phyloP scores from a whole-genome alignment of 345 rosid species.

The Lepidium didymum region DNA sequence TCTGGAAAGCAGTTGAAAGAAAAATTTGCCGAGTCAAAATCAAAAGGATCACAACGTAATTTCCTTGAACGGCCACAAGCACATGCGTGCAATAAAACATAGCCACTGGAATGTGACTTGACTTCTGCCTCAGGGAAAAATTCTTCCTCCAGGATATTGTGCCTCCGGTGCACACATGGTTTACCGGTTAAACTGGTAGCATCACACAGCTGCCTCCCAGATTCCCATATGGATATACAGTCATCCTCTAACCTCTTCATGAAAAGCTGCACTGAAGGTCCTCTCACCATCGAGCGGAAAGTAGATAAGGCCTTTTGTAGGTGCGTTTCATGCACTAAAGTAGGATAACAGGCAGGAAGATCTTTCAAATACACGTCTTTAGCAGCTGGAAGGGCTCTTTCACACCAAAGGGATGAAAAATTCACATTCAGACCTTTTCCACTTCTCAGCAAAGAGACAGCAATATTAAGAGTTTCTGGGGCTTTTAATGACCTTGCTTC shows the following conservation, averaged over 20 bases:
- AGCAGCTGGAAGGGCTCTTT: slow-evolving; percentile 68
- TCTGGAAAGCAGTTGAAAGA: slow-evolving; percentile 48
- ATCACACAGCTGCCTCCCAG: slow-evolving; percentile 85
- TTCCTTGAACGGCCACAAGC: slow-evolving; percentile 75
- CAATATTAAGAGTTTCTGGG: slow-evolving; percentile 46
- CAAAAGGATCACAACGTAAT: slow-evolving; percentile 60
- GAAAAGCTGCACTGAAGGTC: slow-evolving; percentile 56
- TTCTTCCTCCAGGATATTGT: slow-evolving; percentile 29
- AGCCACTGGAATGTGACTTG: slow-evolving; percentile 68
- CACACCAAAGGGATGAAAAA: slow-evolving; percentile 73
- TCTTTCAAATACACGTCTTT: slow-evolving; percentile 64
- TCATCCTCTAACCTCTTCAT: slow-evolving; percentile 62
- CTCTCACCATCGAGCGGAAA: slow-evolving; percentile 72
- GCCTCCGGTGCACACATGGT: slow-evolving; percentile 74
- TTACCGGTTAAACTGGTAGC: slow-evolving; percentile 86
- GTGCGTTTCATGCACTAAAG: slow-evolving; percentile 60
- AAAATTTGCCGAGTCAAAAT: slow-evolving; percentile 64
- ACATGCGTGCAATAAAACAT: slow-evolving; percentile 79
- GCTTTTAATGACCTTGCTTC: slow-evolving; percentile 42
- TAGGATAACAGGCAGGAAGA: slow-evolving; percentile 66
- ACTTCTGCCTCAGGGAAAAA: slow-evolving; percentile 19
- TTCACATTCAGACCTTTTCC: slow-evolving; percentile 58
- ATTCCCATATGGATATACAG: slow-evolving; percentile 66
- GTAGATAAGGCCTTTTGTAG: slow-evolving; percentile 52
- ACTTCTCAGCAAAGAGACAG: slow-evolving; percentile 57